Conservation (phyloP, 192 early-diverging fungal genomes). For the Coemansia sp. region DNA sequence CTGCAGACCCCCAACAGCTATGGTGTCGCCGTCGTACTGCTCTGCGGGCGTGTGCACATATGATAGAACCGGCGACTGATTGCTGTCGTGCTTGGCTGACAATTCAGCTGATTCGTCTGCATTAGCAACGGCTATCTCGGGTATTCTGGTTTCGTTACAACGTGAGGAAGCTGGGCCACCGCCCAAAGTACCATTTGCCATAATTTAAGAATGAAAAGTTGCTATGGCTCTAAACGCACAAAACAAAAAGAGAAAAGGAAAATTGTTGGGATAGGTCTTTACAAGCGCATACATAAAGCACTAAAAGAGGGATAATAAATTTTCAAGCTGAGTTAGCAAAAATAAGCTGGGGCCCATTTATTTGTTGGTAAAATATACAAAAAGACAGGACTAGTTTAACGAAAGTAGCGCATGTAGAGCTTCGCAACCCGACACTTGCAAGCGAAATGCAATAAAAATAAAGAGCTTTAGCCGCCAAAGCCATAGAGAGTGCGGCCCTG, state of each 20-base stretch:
- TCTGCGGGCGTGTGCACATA: constrained; percentile 39
- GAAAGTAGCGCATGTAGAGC: neutral
- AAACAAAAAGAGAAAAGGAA: neutral
- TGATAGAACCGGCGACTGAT: constrained; percentile 7
- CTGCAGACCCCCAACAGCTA: neutral
- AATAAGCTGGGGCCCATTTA: constrained; percentile 2
- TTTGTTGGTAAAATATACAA: constrained; percentile 1
- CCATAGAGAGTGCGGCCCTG: constrained; percentile 93
- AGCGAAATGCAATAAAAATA: constrained; percentile 7
- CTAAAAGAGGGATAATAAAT: neutral
- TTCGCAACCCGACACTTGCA: neutral
- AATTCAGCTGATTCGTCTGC: neutral
- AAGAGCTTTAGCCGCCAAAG: constrained; percentile 63
- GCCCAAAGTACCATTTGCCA: constrained; percentile 1
- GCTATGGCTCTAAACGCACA: too few relatives aligned
- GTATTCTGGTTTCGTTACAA: neutral
- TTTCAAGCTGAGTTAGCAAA: neutral
- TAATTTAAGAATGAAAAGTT: neutral
- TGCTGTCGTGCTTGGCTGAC: neutral
- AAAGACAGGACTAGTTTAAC: neutral
- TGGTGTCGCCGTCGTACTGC: constrained; percentile 24
- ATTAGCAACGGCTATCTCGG: neutral
- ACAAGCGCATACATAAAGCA: neutral
- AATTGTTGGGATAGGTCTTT: too few relatives aligned
- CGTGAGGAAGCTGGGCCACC: neutral